Base-by-base conservation (phyloP, 805 yeast genomes). In the Candida golubevii region DNA sequence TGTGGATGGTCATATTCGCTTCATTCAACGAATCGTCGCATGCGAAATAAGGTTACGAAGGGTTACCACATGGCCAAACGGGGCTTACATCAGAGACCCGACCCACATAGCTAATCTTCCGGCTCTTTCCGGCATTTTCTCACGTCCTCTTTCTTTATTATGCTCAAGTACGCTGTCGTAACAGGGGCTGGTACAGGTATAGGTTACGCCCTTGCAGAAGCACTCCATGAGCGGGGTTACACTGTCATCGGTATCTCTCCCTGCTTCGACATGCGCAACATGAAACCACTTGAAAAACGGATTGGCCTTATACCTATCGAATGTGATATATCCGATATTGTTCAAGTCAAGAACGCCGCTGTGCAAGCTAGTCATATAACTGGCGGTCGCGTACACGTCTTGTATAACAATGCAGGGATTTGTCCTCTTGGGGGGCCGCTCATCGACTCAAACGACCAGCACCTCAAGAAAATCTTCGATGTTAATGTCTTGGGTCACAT, bases 341-440 rank as follows among this genome's bases (percentile, higher is more conserved):
- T 36, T 7, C 48, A 47, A 23, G 41, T 52, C 30, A 33, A 44
- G 14, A 60, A 63, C 12, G 56, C 58, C 6, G 50, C 54, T 7
- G 27, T 54, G 0, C 52, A 68, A 11, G 56, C 53, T 18, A 31
- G 34, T 6, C 41, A 47, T 6, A 54, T 60, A 23, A 62, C 64
- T 27, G 65, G 60, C 8, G 73, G 71, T 1, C 47, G 45, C 26
- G 50, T 73, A 31, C 66, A 71, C 42, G 50, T 69, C 7, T 56
- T 73, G 26, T 72, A 64, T 56, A 66, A 71, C 49, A 72, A 72
- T 48, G 77, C 75, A 8, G 76, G 77, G 1, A 55, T 62, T 48
- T 53, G 42, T 27, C 32, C 37, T 33, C 35, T 64, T 54, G 41
- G 63, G 42, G 56, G 63, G 1, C 61, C 74, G 0, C 60, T 67